phyloP scores from a whole-genome alignment of 2,329 filamentous ascomycete species.

The Monosporascus sp. region DNA sequence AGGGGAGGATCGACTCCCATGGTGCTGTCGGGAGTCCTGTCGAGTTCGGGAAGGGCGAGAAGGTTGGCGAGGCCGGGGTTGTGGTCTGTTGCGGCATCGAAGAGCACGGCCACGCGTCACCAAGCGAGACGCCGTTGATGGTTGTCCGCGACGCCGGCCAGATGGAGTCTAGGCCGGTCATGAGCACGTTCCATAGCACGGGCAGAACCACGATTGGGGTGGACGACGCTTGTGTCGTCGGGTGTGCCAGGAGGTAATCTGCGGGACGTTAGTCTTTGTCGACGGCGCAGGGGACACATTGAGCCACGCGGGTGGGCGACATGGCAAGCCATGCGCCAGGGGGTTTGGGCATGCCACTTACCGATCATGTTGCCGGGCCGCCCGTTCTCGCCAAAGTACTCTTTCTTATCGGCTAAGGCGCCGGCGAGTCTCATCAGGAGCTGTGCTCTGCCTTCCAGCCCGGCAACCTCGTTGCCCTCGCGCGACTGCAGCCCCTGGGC shows the following conservation, averaged over 20 bases:
- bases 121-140: slow-evolving; percentile 80
- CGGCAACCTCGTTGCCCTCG: slow-evolving; percentile 73
- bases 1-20: slow-evolving; percentile 77
- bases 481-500: slow-evolving; percentile 80
- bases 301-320: too few relatives aligned
- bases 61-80: slow-evolving; percentile 42
- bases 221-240: slow-evolving; percentile 81
- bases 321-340: too few relatives aligned
- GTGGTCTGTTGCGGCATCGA: slow-evolving; percentile 59
- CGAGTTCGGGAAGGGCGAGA: slow-evolving; percentile 41
- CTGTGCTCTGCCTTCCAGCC: slow-evolving; percentile 76
- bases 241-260: slow-evolving; percentile 92
- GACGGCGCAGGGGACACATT: too few relatives aligned
- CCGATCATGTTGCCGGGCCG: slow-evolving; percentile 92
- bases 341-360: slow-evolving; percentile 35
- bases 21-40: slow-evolving; percentile 30
- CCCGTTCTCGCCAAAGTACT: slow-evolving; percentile 78
- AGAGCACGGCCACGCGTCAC: slow-evolving; percentile 89
- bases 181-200: slow-evolving; percentile 84
- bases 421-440: slow-evolving; percentile 70
- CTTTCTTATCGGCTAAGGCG: slow-evolving; percentile 68
- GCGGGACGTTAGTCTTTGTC: slow-evolving; percentile 5
- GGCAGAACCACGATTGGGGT: slow-evolving; percentile 82
- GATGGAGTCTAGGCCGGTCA: slow-evolving; percentile 78
- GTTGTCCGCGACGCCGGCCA: slow-evolving; percentile 85